Evolutionary conservation across 2,329 filamentous ascomycete species (phyloP), one percentile per base, ranked within the genome.

Genomic region (Talaromyces verruculosus): DNA sequence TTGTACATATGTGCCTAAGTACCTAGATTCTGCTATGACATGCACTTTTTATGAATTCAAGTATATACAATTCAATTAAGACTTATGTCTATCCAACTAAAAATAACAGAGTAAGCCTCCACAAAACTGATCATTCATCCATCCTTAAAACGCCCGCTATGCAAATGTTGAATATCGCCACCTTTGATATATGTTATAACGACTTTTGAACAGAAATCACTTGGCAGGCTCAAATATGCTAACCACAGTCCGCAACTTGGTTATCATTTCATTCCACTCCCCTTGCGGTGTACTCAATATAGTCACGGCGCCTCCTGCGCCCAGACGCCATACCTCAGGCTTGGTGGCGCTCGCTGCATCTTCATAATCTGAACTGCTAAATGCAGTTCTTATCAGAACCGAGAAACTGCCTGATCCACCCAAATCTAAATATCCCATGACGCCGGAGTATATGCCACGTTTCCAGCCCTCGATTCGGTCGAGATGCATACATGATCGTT

Each of bases 251-350:
- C 79, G 74, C 65, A 92, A 78, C 78, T 93, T 94, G 6, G 87
- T 88, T 72, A 89, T 83, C 93, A 98, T 97, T 82, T 98, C 95
- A 67, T 96, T 91, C 79, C 89, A 90, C 82, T 98, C 94, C 2
- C 88, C 92, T 66, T 89, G 84, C 0, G 90, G 83, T 2, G 90
- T 91, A 75, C 93, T 97, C 66, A 97, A 82, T 28, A 88, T 89
- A 1, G 94, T 98, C 17, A 98, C 88, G 0, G 94, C 94, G 1
- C 94, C 95, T 0, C 94, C 95, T 5, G 94, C 94, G 5, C 93
- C 94, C 43, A 97, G 87, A 47, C 87, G 86, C 94, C 94, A 98
- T 22, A 72, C 72, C 63, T 81, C 77, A 33, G 70, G 61, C n/a
- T 51, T 59, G 3, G 28, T 57, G 1, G 60, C 41, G 39, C 28